Evolutionary conservation across 2,329 filamentous ascomycete species (phyloP), one percentile per base, ranked within the genome.

Genomic region (Daldinia sp.): DNA sequence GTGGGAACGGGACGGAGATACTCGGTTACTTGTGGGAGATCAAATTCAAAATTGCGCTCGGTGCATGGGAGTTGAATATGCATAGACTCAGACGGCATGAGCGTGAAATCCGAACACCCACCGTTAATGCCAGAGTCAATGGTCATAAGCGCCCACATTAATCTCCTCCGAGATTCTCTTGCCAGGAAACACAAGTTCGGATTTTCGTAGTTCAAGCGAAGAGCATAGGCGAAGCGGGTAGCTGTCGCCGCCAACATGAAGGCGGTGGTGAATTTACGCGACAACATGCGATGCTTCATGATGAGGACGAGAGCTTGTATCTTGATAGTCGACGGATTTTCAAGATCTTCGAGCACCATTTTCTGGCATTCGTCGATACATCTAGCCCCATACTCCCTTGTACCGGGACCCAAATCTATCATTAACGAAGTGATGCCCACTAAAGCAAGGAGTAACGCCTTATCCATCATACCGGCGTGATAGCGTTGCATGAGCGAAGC

Each of bases 401-500:
- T 81, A 5, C 81, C 82, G 0, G 79, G 79, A 0, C 84, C 84
- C 70, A 86, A 77, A 68, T 85, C 83, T 4, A 82, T 85, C 47
- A 87, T 78, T 29, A 85, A 77, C 2, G 83, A 82, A 1, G 84
- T 85, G 68, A 87, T 84, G 50, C 84, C 85, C 6, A 87, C 77
- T 3, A 87, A 74, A 35, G 84, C 83, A 3, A 86, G 77, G 3
- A 87, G 76, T 5, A 87, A 75, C 1, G 83, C 77, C 37, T 79
- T 80, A 68, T 87, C 84, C 66, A 87, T 82, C 64, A 83, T 83
- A 48, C 83, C 84, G 3, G 82, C 80, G 65, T 85, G 81, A 70
- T 85, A 85, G 27, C 84, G 80, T 70, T 86, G 84, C 83, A 86
- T 85, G 21, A 87, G 80, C 1, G 85, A 87, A 10, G 84, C 83